phyloP scores from a whole-genome alignment of 2,329 filamentous ascomycete species.

The Sclerotinia glacialis region DNA sequence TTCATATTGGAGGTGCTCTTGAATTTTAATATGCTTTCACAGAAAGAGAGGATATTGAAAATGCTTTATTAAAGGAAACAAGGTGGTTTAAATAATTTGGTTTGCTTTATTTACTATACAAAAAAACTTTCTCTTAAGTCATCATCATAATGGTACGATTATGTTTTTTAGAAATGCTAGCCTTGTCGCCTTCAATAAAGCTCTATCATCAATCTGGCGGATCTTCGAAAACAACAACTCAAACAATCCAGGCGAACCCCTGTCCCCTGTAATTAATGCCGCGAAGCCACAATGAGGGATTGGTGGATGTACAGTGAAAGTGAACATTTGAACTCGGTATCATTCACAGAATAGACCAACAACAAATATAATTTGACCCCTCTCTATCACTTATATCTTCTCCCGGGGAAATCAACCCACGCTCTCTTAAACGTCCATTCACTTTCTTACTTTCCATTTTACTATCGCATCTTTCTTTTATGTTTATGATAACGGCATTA shows the following conservation, averaged over 20 bases:
- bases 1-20: conserved; percentile 46
- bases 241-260: conserved; percentile 3
- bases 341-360: conserved; percentile 15
- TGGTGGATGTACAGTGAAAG: conserved; percentile 1
- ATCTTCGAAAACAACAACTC: not conserved
- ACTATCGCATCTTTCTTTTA: conserved; percentile 10
- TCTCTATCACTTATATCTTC: conserved; percentile 11
- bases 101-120: not conserved
- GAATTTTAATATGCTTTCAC: not conserved
- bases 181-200: conserved; percentile 7
- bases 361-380: conserved; percentile 21
- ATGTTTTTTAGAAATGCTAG: conserved; percentile 8
- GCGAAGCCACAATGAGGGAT: conserved; percentile 21
- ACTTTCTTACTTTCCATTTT: conserved; percentile 7
- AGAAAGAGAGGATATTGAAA: not conserved
- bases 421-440: conserved; percentile 20
- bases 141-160: conserved; percentile 18
- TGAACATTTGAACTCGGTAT: conserved; percentile 1
- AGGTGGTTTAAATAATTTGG: not conserved
- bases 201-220: not conserved
- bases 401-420: not conserved
- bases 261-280: conserved; percentile 15
- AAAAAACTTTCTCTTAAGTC: not conserved
- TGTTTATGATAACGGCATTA: conserved; percentile 5
- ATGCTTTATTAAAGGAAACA: not conserved